Conservation (phyloP, 2,329 filamentous ascomycete species). For the Tolypocladium ophioglossoides region DNA sequence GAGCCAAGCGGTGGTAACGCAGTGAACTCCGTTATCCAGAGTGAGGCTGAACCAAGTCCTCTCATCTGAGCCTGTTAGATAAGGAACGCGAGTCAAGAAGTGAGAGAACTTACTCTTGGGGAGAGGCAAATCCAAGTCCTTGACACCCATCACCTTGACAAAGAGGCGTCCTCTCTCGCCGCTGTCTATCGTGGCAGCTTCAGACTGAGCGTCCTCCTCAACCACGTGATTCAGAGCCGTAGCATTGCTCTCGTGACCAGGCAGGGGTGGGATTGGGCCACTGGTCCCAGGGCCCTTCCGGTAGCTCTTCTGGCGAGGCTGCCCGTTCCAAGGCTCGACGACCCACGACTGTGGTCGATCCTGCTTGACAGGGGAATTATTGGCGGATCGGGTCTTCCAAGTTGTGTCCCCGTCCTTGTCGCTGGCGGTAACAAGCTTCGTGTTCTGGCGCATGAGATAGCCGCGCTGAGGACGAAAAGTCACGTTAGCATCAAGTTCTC, state of each 20-base stretch:
- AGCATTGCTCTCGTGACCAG: conserved; percentile 77
- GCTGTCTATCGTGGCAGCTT: conserved; percentile 58
- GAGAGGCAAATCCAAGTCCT: conserved; percentile 84
- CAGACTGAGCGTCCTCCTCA: conserved; percentile 54
- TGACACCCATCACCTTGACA: conserved; percentile 97
- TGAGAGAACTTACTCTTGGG: conserved; percentile 63
- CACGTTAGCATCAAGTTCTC: conserved; percentile 48
- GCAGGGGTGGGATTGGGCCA: conserved; percentile 69
- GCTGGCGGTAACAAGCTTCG: conserved; percentile 90
- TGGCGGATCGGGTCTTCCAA: conserved; percentile 47
- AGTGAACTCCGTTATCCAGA: conserved; percentile 95
- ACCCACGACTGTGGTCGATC: conserved; percentile 85
- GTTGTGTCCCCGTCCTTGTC: conserved; percentile 54
- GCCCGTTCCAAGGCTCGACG: conserved; percentile 92
- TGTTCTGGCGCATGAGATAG: conserved; percentile 97
- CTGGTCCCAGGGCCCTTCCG: conserved; percentile 38
- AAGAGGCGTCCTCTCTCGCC: conserved; percentile 86
- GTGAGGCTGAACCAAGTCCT: conserved; percentile 91
- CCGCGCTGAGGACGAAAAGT: conserved; percentile 69
- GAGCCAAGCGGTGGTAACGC: conserved; percentile 91
- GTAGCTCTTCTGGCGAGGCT: conserved; percentile 54
- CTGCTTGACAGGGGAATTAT: conserved; percentile 63
- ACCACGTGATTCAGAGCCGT: conserved; percentile 52
- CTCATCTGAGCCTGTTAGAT: conserved; percentile 52
- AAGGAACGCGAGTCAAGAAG: neutral